phyloP scores from a whole-genome alignment of 495 filamentous ascomycete species.

The Staphylotrichum longicolle region DNA sequence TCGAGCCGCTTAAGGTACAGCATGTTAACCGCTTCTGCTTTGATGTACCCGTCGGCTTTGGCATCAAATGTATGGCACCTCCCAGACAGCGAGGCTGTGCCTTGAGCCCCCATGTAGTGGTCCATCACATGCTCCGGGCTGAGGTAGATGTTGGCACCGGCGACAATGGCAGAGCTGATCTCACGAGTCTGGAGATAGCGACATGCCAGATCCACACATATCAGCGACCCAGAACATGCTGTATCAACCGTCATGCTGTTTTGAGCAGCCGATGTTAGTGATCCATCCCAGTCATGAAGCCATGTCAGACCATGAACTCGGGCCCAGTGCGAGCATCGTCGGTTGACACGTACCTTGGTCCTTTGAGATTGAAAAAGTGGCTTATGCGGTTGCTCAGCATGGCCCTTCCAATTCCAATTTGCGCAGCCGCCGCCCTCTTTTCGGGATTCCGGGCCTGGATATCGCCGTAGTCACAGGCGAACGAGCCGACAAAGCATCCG shows the following conservation, averaged over 20 bases:
- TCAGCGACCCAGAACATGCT: neutral
- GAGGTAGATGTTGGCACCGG: constrained; percentile 4
- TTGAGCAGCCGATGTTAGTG: no score
- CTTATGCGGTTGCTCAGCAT: no score
- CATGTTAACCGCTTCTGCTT: neutral
- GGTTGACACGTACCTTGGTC: no score
- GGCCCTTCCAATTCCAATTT: no score
- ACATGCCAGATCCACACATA: neutral
- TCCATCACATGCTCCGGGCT: neutral
- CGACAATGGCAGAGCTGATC: neutral
- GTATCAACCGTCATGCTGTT: neutral
- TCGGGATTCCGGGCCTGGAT: neutral
- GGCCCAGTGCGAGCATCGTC: no score
- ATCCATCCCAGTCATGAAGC: no score
- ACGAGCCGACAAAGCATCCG: neutral
- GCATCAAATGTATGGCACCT: constrained; percentile 1
- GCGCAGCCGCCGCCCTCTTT: no score
- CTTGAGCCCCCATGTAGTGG: neutral
- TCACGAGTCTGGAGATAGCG: neutral
- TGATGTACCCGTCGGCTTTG: neutral
- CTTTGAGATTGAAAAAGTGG: no score
- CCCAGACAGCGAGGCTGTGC: neutral
- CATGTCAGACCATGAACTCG: no score
- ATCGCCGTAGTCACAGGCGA: neutral
- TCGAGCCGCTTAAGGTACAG: neutral